Evolutionary conservation across 352 stramenopile species (phyloP), one percentile per base, ranked within the genome.

Genomic region (Phytophthora syringae): DNA sequence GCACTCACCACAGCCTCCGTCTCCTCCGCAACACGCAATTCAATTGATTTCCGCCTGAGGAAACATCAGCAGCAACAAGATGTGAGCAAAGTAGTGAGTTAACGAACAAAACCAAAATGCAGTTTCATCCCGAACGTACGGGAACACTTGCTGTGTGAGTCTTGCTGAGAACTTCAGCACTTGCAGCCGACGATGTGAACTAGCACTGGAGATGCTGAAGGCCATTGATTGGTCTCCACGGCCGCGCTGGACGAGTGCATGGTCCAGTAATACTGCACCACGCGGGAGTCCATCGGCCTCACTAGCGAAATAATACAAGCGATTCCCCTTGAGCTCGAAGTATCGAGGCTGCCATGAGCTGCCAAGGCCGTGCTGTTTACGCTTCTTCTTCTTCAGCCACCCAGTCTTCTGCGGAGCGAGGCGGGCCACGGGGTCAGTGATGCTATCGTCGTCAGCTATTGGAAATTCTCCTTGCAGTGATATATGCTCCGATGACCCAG

Each of bases 271-370:
- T 18, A 92, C 88, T n/a, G 83, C 86, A 13, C 83, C 86, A 27
- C 79, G 74, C 16, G 86, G 83, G 18, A 94, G 77, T 25, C 86
- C 86, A 57, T 92, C 86, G 16, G 69, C 88, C 53, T 93, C 84
- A 57, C 64, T 87, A 24, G 77, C 74, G 50, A 92, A 94, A 64
- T 92, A 94, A 62, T 90, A 94, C 20, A 94, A 47, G 0, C 84
- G 82, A 43, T 91, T 92, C 25, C 86, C 84, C 48, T 93, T 92
- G 27, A 93, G 76, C 60, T 94, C 86, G 51, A 93, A 94, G 67
- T 89, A 94, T 16, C 86, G 80, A 42, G 76, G 67, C 36, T 94
- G 84, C 86, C 82, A 93, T 24, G 86, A 76, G 36, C 86, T 91
- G 12, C 64, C 50, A 2, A 92, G 60, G n/a, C 86, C 86, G 27